Evolutionary conservation across 2,329 filamentous ascomycete species (phyloP).

Genomic region (Lasiodiplodia gonubiensis): DNA sequence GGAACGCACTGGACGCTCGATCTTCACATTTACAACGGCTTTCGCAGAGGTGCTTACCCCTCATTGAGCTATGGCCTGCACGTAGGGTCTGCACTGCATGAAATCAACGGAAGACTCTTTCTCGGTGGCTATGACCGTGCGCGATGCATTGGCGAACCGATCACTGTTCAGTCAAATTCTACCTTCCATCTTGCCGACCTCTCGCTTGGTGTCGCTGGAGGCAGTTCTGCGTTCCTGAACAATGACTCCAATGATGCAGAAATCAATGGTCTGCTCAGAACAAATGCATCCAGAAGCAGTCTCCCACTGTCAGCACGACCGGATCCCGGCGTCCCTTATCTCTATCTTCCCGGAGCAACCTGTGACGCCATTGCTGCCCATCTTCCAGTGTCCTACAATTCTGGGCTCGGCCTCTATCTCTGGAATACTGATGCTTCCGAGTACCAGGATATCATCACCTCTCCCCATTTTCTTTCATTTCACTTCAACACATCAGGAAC

Average conservation of each 20-base stretch:
- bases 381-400: conserved; percentile 38
- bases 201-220: conserved; percentile 47
- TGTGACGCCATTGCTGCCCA: conserved; percentile 38
- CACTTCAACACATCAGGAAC: conserved; percentile 41
- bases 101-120: conserved; percentile 38
- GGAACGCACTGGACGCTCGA: background rate
- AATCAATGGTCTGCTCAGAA: background rate
- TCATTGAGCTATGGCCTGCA: conserved; percentile 42
- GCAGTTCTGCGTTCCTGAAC: conserved; percentile 21
- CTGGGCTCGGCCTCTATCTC: conserved; percentile 34
- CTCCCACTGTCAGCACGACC: conserved; percentile 22
- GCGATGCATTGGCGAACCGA: conserved; percentile 36
- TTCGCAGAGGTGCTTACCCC: conserved; percentile 29
- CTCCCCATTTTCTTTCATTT: conserved; percentile 51
- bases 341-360: conserved; percentile 38
- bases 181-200: conserved; percentile 45
- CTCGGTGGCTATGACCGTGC: conserved; percentile 47
- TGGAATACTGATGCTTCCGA: conserved; percentile 39
- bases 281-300: background rate
- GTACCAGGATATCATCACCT: conserved; percentile 49
- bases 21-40: background rate
- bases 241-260: background rate
- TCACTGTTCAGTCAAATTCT: conserved; percentile 32
- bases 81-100: conserved; percentile 40
- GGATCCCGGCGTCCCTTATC: conserved; percentile 38